Evolutionary conservation across 352 stramenopile genomes (phyloP), one percentile per base, ranked within the genome.

Genomic region (Phytophthora hybrid): DNA sequence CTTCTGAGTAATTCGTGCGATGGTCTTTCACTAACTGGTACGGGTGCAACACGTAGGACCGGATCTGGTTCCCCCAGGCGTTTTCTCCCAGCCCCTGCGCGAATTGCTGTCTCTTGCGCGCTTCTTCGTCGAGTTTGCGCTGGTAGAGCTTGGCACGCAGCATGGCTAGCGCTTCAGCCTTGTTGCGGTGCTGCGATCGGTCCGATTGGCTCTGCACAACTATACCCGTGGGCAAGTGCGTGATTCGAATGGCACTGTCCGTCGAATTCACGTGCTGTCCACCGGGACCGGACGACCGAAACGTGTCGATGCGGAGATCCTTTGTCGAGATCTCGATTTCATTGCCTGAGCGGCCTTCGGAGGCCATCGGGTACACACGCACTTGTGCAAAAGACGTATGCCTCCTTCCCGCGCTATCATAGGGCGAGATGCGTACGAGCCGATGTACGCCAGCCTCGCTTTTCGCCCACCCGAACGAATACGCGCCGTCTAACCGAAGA

Each of bases 1-100:
- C 89, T 56, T 90, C 94, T n/a, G 97, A 90, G 76, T 92, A 92
- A 23, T 97, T 96, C 2, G 92, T 98, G 54, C 95, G 84, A 75
- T 97, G 88, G 76, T 99, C 97, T 69, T 99, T 99, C 44, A 99
- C 95, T 79, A 99, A 90, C 76, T 99, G 98, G 86, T 99, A 99
- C 16, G 98, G 98, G 73, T 99, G 96, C 75, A 99, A 76, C 58
- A 97, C 87, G 78, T 99, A 99, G 79, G 98, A 99, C 9, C 98
- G 94, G 76, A 99, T 99, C 85, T 99, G 69, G 52, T 66, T 93
- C 49, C 88, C 88, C 85, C 85, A 94, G 0, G 82, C 81, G 53
- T 95, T 95, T 19, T 95, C 88, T 23, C 87, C 88, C 5, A 95
- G 80, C 3, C 81, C 84, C 60, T 91, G 79, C 7, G 85, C 83